Percentiles rank a stretch among this genome's conserved stretches.
These are phyloP conservation scores for Trametes pubescens DNA, from an alignment of 1,284 basidiomycete genomes.

Conservation along the genomic window DNA sequence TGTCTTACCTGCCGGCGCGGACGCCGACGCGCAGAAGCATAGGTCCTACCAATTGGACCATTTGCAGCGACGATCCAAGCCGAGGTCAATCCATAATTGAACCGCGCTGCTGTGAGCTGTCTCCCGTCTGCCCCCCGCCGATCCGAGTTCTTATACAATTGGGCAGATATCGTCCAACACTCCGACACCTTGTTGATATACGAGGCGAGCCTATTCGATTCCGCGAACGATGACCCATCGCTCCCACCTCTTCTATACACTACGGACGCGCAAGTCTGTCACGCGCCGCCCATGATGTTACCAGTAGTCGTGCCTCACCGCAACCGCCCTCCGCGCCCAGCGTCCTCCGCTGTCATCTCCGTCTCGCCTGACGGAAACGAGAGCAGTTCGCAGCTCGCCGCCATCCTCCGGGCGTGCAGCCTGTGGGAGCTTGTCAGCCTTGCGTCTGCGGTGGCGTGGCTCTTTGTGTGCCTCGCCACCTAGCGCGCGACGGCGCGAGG, in stretches of 20 bases:
- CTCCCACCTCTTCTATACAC: background rate
- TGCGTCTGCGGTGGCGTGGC: conserved; percentile 27
- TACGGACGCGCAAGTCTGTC: background rate
- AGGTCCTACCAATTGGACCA: background rate
- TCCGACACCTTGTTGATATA: background rate
- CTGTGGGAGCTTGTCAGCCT: conserved; percentile 32
- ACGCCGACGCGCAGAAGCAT: background rate
- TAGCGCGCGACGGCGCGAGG: conserved; percentile 2
- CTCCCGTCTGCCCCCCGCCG: too few species aligned
- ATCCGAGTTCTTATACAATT: too few species aligned
- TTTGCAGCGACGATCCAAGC: background rate
- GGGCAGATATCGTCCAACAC: background rate
- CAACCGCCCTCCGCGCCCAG: conserved; percentile 2
- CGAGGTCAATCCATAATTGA: background rate
- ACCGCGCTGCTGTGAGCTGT: background rate
- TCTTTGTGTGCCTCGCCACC: conserved; percentile 29
- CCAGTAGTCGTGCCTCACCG: conserved; percentile 1
- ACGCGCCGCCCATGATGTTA: background rate
- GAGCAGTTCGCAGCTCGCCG: conserved; percentile 15
- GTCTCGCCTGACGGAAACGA: conserved; percentile 7
- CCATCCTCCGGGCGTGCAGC: conserved; percentile 21
- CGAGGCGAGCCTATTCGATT: background rate
- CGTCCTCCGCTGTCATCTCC: conserved; percentile 14
- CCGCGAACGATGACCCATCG: background rate
- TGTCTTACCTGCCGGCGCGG: background rate